These are phyloP conservation scores for Litchi chinensis DNA, from an alignment of 345 rosid genomes.

Conservation along the genomic window DNA sequence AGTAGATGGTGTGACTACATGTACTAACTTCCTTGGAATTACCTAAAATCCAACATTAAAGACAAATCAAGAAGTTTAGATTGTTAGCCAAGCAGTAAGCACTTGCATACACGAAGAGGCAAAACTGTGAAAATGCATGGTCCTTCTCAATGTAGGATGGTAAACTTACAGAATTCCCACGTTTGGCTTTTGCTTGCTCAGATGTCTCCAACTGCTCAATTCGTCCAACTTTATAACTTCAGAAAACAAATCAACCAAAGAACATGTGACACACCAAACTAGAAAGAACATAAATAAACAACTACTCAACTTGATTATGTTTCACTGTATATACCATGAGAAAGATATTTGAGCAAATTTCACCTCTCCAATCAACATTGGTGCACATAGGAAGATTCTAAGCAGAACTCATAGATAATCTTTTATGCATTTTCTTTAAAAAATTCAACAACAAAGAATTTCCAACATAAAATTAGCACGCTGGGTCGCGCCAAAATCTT, in stretches of 20 bases:
- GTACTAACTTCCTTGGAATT: constrained; percentile 70
- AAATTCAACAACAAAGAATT: background rate
- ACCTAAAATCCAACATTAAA: constrained; percentile 54
- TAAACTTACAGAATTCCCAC: constrained; percentile 70
- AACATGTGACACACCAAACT: constrained; percentile 1
- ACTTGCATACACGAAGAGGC: background rate
- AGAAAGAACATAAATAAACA: constrained; percentile 14
- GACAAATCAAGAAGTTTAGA: constrained; percentile 21
- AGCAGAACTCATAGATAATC: background rate
- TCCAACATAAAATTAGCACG: background rate
- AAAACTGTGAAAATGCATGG: constrained; percentile 11
- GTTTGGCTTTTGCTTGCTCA: constrained; percentile 80
- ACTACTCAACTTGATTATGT: constrained; percentile 1
- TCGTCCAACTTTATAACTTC: constrained; percentile 92
- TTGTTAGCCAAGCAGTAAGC: constrained; percentile 4
- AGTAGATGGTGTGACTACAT: constrained; percentile 90
- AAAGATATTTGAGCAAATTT: constrained; percentile 14
- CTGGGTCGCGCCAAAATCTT: background rate
- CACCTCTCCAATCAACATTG: constrained; percentile 11
- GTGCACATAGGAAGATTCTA: background rate
- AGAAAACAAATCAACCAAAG: constrained; percentile 22
- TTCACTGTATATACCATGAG: constrained; percentile 14
- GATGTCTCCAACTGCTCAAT: constrained; percentile 94
- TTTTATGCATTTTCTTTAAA: constrained; percentile 2
- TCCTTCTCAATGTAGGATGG: constrained; percentile 19